Evolutionary conservation across 768 basidiomycete genomes (phyloP).

Genomic region (Porphyrellus cyaneotinctus): DNA sequence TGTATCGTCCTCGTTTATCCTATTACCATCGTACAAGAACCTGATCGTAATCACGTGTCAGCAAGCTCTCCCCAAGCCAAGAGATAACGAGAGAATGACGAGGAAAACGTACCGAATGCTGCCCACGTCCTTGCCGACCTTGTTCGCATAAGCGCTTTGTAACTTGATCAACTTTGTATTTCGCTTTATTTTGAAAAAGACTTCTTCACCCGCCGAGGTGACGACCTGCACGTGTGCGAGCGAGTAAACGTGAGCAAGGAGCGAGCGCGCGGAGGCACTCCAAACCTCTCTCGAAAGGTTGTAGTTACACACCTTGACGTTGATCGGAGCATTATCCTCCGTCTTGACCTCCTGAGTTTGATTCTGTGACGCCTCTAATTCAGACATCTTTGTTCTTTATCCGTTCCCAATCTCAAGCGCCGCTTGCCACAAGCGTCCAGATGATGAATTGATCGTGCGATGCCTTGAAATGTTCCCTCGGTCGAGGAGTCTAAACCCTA

Average conservation of each 20-base stretch:
- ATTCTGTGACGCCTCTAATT: conserved; percentile 15
- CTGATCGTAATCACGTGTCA: conserved; percentile 35
- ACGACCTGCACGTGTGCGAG: conserved; percentile 49
- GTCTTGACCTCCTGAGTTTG: conserved; percentile 41
- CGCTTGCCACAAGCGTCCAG: neutral
- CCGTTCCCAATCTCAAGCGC: neutral
- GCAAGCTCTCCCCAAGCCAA: neutral
- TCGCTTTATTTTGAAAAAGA: conserved; percentile 97
- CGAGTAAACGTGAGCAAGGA: neutral
- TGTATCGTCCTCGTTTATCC: conserved; percentile 88
- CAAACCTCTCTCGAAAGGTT: neutral
- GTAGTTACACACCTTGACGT: conserved; percentile 59
- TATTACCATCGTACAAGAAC: conserved; percentile 85
- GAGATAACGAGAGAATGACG: too few species aligned
- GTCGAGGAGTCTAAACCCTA: neutral
- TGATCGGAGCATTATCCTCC: conserved; percentile 63
- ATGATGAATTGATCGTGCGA: neutral
- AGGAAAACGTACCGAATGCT: conserved; percentile 76
- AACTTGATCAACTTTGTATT: conserved; percentile 90
- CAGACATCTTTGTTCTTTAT: conserved; percentile 8
- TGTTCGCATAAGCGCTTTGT: conserved; percentile 86
- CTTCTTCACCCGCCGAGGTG: conserved; percentile 75
- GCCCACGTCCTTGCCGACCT: conserved; percentile 84
- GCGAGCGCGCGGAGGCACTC: neutral
- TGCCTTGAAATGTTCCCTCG: neutral